phyloP scores from a whole-genome alignment of 1,284 basidiomycete genomes.

The Ceratobasidium sp. region DNA sequence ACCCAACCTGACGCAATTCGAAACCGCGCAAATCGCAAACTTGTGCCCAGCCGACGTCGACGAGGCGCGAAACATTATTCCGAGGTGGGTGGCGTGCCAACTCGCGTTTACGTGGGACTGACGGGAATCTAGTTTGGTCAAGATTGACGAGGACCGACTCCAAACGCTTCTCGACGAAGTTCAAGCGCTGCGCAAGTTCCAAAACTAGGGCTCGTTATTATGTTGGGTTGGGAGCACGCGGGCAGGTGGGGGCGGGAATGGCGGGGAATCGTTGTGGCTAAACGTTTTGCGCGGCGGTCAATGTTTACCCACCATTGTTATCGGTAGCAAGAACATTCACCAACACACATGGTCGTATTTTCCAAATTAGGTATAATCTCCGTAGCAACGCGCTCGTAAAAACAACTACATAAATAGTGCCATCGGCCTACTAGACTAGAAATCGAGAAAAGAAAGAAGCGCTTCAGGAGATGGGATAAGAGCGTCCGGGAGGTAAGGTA shows the following conservation, averaged over 20 bases:
- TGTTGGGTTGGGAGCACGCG: too few species aligned
- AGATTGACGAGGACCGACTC: constrained; percentile 84
- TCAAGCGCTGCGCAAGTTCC: constrained; percentile 87
- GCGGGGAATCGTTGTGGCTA: too few species aligned
- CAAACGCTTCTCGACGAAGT: constrained; percentile 85
- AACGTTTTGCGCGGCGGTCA: too few species aligned
- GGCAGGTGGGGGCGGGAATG: too few species aligned
- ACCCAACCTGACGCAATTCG: constrained; percentile 82
- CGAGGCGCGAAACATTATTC: constrained; percentile 89
- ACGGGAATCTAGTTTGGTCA: constrained; percentile 65
- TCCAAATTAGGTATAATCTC: too few species aligned
- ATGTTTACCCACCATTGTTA: too few species aligned
- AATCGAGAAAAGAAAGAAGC: not conserved
- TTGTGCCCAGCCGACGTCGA: constrained; percentile 86
- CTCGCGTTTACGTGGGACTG: not conserved
- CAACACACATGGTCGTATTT: too few species aligned
- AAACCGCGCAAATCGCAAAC: constrained; percentile 91
- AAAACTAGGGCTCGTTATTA: constrained; percentile 68
- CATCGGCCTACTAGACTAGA: constrained; percentile 8
- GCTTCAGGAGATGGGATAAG: not conserved
- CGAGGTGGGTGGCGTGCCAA: constrained; percentile 62
- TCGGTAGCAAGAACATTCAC: too few species aligned
- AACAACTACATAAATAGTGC: constrained; percentile 35
- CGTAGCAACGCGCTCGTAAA: not conserved
- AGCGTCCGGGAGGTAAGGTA: constrained; percentile 8